These are phyloP conservation scores for Aspergillus carlsbadensis DNA, from an alignment of 495 filamentous ascomycete species.

Conservation along the genomic window DNA sequence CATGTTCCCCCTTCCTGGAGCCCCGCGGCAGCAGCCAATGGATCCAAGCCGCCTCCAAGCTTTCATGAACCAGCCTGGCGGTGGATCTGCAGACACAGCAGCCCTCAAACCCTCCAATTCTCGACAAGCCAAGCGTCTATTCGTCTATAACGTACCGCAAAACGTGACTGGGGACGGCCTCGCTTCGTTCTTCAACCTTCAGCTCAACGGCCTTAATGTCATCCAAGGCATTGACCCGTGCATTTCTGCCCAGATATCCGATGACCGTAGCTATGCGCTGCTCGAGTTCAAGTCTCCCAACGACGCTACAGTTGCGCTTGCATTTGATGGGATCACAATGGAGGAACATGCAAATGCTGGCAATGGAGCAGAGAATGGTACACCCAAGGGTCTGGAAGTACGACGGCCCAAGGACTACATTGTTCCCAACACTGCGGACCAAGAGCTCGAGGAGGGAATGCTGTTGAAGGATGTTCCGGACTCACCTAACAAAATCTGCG, in stretches of 20 bases:
- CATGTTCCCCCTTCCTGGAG: constrained; percentile 98
- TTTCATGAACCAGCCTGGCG: constrained; percentile 87
- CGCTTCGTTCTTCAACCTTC: constrained; percentile 88
- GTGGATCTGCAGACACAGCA: constrained; percentile 68
- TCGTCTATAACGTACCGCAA: constrained; percentile 77
- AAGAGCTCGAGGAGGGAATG: constrained; percentile 71
- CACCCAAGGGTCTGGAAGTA: constrained; percentile 68
- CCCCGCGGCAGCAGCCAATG: constrained; percentile 93
- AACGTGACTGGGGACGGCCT: constrained; percentile 68
- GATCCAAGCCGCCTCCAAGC: constrained; percentile 92
- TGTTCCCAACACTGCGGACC: constrained; percentile 79
- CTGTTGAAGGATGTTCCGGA: constrained; percentile 82
- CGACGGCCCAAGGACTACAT: constrained; percentile 97
- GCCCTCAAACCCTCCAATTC: constrained; percentile 90
- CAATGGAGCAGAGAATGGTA: constrained; percentile 57
- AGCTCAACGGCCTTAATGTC: constrained; percentile 92
- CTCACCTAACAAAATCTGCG: constrained; percentile 90
- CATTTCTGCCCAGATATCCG: constrained; percentile 77
- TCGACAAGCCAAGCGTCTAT: constrained; percentile 86
- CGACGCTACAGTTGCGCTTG: constrained; percentile 88
- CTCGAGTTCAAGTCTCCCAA: constrained; percentile 85
- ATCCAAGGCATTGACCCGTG: constrained; percentile 82
- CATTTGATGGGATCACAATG: constrained; percentile 87
- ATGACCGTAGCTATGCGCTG: constrained; percentile 75
- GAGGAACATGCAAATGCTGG: constrained; percentile 60